Evolutionary conservation across 352 stramenopile species (phyloP), one percentile per base, ranked within the genome.

Genomic region (Globisporangium irregulare): DNA sequence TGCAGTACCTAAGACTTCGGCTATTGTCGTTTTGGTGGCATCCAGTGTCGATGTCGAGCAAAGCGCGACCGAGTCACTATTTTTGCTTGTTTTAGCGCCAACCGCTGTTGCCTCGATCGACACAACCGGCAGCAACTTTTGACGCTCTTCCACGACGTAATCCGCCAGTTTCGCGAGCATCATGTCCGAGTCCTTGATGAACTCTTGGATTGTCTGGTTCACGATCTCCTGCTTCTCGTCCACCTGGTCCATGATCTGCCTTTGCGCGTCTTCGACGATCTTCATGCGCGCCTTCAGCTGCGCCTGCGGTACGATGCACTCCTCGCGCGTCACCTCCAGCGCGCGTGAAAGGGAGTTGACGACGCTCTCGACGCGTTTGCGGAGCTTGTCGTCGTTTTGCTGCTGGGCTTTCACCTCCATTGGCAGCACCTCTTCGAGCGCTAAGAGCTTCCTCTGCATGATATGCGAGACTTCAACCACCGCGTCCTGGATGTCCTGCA

Each of bases 401-500:
- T 91, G 83, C 18, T 83, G 68, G 8, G 83, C 81, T 66, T 80
- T 73, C 27, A 91, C 82, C 34, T 93, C 83, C 59, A 92, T 66
- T 7, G 78, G 82, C 34, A 93, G 64, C 29, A 87, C 77, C 62
- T 87, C 79, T 70, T 93, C 83, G 1, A 93, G 59, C 20, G 78
- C 81, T 48, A 62, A 62, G 2, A 91, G 34, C 51, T 87, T 86
- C 10, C 60, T 68, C 53, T 91, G 82, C 4, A 90, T 62, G 15
- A 36, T 36, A 3, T 67, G 65, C 6, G 81, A 68, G 12, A 81
- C 71, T 6, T 90, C 82, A 0, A 27, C 43, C 4, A 81, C 64
- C 0, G 76, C 76, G 6, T 81, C 72, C 0, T 73, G 56, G 10
- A 88, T 18, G 20, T 79, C 76, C 1, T 68, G 54, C 2, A 82